Evolutionary conservation across 768 basidiomycete species (phyloP), one percentile per base, ranked within the genome.

Genomic region (Rhodotorula sphaerocarpa): DNA sequence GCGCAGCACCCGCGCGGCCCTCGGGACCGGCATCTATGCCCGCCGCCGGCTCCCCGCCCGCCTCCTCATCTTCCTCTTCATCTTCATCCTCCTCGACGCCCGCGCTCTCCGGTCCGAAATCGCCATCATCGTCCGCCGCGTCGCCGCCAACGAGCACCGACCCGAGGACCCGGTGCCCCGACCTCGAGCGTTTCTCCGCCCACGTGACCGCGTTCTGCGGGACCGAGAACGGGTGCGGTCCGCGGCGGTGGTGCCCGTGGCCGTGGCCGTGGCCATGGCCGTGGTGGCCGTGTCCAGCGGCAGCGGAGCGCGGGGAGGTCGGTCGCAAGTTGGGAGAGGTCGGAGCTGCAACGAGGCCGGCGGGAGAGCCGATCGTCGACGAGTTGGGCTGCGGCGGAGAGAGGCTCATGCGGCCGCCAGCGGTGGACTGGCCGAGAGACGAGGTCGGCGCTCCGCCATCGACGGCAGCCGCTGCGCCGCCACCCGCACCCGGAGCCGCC

Each of bases 181-280:
- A 56, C 28, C 30, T 30, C 2, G 58, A 56, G 3, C 63, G 53
- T 3, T 43, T 46, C 21, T 39, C 54, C 16, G 61, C 61, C 66
- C 66, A 67, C 9, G 54, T 56, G 25, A 67, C 66, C 6, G 66
- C 66, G 51, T 67, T 67, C 50, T 63, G 57, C 31, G 66, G 66
- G 9, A 67, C 66, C 15, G 66, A 59, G 66, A 67, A 67, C 36
- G 59, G 57, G 34, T 60, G 59, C 21, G 65, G 58, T 10, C 46
- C 30, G 12, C 31, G 33, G 9, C 23, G 39, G 11, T 16, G 25
- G 25, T 9, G 25, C 20, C 44, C 18, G 56, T 15, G 21, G 27
- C 18, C 21, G 51, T 27, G 16, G 25, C 11, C 16, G 31, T 34
- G n/a, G 39, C 34, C 25, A 42, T 21, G 23, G 31, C 31, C 30